phyloP scores from a whole-genome alignment of 2,329 filamentous ascomycete genomes.

The Fusarium newnesense region DNA sequence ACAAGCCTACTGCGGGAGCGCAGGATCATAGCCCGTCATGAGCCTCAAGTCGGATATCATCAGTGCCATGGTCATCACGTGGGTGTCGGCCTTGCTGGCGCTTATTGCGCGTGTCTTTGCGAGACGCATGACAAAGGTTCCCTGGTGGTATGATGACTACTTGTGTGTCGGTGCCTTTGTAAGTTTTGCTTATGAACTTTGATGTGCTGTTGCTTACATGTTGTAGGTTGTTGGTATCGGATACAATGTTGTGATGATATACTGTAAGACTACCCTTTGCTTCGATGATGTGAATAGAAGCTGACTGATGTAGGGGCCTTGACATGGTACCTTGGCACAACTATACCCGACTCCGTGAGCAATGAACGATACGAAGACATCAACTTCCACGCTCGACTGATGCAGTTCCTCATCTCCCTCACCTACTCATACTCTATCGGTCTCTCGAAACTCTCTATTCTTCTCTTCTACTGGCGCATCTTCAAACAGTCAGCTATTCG shows the following conservation, averaged over 20 bases:
- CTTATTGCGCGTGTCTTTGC: constrained; percentile 35
- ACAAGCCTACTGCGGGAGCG: not conserved
- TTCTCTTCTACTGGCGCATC: constrained; percentile 47
- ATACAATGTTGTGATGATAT: constrained; percentile 28
- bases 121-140: constrained; percentile 37
- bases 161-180: constrained; percentile 39
- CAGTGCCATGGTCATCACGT: constrained; percentile 30
- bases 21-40: constrained; percentile 23
- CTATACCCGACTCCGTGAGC: constrained; percentile 17
- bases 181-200: not conserved
- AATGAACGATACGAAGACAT: constrained; percentile 26
- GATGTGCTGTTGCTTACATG: not conserved
- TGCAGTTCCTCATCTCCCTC: constrained; percentile 30
- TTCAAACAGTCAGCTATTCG: constrained; percentile 44
- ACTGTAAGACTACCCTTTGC: constrained; percentile 16
- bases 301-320: constrained; percentile 30
- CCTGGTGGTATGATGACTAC: constrained; percentile 43
- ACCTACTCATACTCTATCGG: constrained; percentile 45
- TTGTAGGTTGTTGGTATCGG: constrained; percentile 30
- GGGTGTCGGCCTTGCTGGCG: constrained; percentile 35
- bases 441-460: constrained; percentile 44
- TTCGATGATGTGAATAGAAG: fast-evolving
- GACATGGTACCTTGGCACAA: constrained; percentile 31
- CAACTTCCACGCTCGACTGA: constrained; percentile 17
- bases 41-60: constrained; percentile 32